These are phyloP conservation scores for Stagonosporopsis chrysanthemi DNA, from an alignment of 2,329 filamentous ascomycete genomes.

Conservation along the genomic window DNA sequence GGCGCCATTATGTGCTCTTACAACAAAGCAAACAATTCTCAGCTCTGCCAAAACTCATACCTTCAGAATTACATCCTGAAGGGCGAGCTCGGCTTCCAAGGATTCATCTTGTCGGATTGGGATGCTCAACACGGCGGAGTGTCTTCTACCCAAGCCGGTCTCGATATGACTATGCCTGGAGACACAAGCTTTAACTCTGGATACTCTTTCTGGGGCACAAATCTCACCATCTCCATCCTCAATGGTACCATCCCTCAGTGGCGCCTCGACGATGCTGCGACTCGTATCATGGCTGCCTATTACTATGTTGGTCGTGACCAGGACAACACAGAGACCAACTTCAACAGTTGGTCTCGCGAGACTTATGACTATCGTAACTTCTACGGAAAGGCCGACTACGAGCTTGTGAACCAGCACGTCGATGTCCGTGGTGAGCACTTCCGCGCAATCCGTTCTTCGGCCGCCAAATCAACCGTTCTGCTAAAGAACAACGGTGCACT, in stretches of 20 bases:
- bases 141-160: slow-evolving; percentile 71
- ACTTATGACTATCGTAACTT: slow-evolving; percentile 75
- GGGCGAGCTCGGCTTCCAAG: slow-evolving; percentile 80
- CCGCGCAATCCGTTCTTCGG: slow-evolving; percentile 75
- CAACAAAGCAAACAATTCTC: slow-evolving; percentile 82
- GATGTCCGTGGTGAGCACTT: slow-evolving; percentile 83
- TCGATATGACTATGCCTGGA: slow-evolving; percentile 86
- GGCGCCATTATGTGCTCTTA: slow-evolving; percentile 68
- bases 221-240: slow-evolving; percentile 84
- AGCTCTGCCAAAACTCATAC: slow-evolving; percentile 80
- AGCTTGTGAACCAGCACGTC: slow-evolving; percentile 78
- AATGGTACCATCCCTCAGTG: slow-evolving; percentile 90
- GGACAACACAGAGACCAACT: slow-evolving; percentile 70
- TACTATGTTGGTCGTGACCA: slow-evolving; percentile 68
- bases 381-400: slow-evolving; percentile 66
- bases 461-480: slow-evolving; percentile 81
- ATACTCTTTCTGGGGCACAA: slow-evolving; percentile 80
- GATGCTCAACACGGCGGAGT: slow-evolving; percentile 75
- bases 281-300: slow-evolving; percentile 76
- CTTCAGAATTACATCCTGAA: slow-evolving; percentile 79
- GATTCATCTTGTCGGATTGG: slow-evolving; percentile 75
- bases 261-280: slow-evolving; percentile 89
- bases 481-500: slow-evolving; percentile 69
- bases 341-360: slow-evolving; percentile 84
- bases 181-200: slow-evolving; percentile 80